Evolutionary conservation across 2,329 filamentous ascomycete genomes (phyloP).

Genomic region (Hirsutella thompsonii): DNA sequence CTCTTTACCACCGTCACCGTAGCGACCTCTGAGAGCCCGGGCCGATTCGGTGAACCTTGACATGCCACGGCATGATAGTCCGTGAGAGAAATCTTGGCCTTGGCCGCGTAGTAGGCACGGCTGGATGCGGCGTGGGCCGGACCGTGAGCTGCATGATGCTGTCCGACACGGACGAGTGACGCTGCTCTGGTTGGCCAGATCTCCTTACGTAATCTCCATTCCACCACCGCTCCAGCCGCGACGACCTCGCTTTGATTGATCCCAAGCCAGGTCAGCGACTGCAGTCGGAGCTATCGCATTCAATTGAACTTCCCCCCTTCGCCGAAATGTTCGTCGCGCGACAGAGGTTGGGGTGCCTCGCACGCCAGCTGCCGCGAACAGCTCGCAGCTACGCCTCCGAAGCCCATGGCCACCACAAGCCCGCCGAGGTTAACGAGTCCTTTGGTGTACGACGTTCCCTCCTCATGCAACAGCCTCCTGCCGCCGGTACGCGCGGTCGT

Average conservation of each 20-base stretch:
- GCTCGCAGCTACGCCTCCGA: conserved; percentile 42
- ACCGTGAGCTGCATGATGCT: too few species aligned
- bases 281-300: conserved; percentile 1
- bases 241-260: conserved; percentile 13
- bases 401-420: conserved; percentile 33
- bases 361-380: conserved; percentile 22
- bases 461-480: background rate
- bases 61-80: too few species aligned
- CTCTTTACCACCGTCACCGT: too few species aligned
- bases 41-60: too few species aligned
- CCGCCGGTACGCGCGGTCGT: background rate
- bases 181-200: conserved; percentile 1
- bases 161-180: background rate
- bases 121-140: too few species aligned
- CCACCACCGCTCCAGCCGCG: background rate
- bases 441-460: conserved; percentile 37
- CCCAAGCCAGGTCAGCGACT: background rate
- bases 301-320: conserved; percentile 19
- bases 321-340: conserved; percentile 28
- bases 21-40: too few species aligned
- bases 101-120: too few species aligned
- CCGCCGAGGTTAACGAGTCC: conserved; percentile 36
- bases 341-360: conserved; percentile 27
- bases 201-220: background rate
- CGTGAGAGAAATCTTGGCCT: too few species aligned